phyloP scores from a whole-genome alignment of 352 stramenopile genomes.

The Phytopythium sindhum region DNA sequence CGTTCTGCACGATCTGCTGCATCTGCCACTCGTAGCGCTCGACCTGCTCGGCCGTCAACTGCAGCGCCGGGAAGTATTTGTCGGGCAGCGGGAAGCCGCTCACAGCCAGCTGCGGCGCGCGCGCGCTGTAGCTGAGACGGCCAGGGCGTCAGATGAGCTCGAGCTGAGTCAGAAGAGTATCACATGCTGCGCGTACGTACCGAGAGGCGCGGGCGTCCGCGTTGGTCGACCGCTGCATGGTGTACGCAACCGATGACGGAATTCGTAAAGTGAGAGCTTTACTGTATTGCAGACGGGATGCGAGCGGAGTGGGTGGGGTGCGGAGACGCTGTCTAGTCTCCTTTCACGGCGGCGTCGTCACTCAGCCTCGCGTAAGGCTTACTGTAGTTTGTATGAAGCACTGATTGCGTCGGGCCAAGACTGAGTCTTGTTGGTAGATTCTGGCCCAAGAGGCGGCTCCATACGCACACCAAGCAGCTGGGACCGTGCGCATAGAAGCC shows the following conservation, averaged over 20 bases:
- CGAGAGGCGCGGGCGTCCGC: neutral
- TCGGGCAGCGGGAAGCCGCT: constrained; percentile 29
- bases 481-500: neutral
- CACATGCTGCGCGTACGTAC: neutral
- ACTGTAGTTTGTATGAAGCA: too few relatives aligned
- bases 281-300: too few relatives aligned
- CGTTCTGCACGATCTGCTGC: constrained; percentile 29
- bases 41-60: constrained; percentile 25
- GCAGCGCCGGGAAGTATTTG: constrained; percentile 38
- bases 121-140: constrained; percentile 14
- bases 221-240: neutral
- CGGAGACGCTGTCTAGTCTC: too few relatives aligned
- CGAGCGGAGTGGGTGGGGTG: neutral
- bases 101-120: constrained; percentile 5
- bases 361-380: too few relatives aligned
- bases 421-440: too few relatives aligned
- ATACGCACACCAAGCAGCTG: neutral
- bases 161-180: neutral
- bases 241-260: neutral
- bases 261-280: neutral
- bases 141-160: neutral
- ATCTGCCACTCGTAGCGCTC: constrained; percentile 32
- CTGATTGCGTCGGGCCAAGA: neutral
- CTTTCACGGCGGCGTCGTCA: too few relatives aligned
- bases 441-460: too few relatives aligned